Base-by-base conservation (phyloP, 495 filamentous ascomycete genomes). In the Pyrenopolyporus hunteri region DNA sequence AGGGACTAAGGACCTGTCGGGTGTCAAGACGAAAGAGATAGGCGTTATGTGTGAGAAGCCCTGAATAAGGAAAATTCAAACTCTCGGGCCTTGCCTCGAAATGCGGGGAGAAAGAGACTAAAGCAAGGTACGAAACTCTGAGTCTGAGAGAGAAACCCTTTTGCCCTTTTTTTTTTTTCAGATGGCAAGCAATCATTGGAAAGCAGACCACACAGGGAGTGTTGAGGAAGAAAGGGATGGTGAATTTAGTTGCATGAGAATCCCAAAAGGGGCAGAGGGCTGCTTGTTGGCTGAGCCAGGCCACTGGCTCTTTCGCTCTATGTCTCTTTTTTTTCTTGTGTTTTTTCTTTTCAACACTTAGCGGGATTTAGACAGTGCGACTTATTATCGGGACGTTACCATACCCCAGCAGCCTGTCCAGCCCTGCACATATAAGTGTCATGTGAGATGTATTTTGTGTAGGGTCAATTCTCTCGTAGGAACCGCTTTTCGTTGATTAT, bases 41-140 rank as follows among this genome's bases (percentile, higher is more conserved):
- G n/a, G n/a, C n/a, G n/a, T n/a, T n/a, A n/a, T 17, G 36, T 49
- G 39, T 64, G 54, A 54, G 36, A 20, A 32, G 33, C 26, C 54
- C 40, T 47, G 23, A 47, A 54, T 37, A 42, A 32, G 49, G 40
- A 63, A 32, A 39, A 55, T 26, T 37, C 28, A 59, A 49, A 11
- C 45, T 47, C 36, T 53, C 20, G n/a, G 35, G 29, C 45, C 51
- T 51, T 53, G 20, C 36, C 51, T 56, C 17, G 13, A 49, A 50
- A 37, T 59, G 55, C 55, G 55, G 51, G 44, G 35, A 28, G 49
- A 39, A 53, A 26, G 40, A 46, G 17, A 45, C 52, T 59, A 60
- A 66, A 29, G 52, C 55, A 59, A 64, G 57, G 63, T 44, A 52
- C 57, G 22, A 47, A n/a, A n/a, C n/a, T n/a, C n/a, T n/a, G n/a